Percentiles rank a stretch among this genome's conserved stretches.
Conservation (phyloP, 768 basidiomycete species). For the Suillus tomentosus region DNA sequence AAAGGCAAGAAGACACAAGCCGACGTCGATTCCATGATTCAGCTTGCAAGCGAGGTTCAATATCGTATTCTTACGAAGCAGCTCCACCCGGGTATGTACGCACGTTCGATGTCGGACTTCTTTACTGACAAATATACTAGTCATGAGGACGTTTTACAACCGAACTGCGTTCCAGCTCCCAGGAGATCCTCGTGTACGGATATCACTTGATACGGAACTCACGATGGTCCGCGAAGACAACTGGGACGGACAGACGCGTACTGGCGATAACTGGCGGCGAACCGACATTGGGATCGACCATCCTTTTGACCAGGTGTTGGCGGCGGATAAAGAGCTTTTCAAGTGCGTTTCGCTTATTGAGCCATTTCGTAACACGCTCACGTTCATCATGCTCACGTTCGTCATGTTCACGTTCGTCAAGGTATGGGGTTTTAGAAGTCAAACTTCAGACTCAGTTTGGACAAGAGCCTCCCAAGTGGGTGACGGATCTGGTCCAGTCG, state of each 20-base stretch:
- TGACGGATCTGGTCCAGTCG: conserved; percentile 91
- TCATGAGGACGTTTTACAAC: conserved; percentile 97
- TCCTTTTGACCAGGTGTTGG: conserved; percentile 62
- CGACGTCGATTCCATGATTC: conserved; percentile 93
- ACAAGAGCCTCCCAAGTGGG: conserved; percentile 95
- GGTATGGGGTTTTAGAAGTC: conserved; percentile 94
- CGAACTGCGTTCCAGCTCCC: conserved; percentile 99
- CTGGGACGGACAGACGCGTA: conserved; percentile 82
- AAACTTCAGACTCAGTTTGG: conserved; percentile 96
- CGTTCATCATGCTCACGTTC: conserved; percentile 4
- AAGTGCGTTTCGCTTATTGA: conserved; percentile 49
- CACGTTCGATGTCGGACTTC: neutral
- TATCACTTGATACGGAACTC: conserved; percentile 96
- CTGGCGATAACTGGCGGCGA: conserved; percentile 90
- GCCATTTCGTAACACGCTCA: conserved; percentile 3
- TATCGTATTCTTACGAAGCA: conserved; percentile 84
- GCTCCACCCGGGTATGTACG: conserved; percentile 71
- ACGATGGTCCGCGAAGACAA: conserved; percentile 95
- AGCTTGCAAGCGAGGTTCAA: conserved; percentile 96
- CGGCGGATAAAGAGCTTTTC: conserved; percentile 90
- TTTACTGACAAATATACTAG: conserved; percentile 40
- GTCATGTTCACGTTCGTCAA: conserved; percentile 23
- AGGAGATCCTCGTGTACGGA: conserved; percentile 82
- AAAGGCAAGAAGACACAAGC: conserved; percentile 85
- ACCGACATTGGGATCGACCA: conserved; percentile 69